These are phyloP conservation scores for Leccinum longicurvipes DNA, from an alignment of 768 basidiomycete species.

Conservation along the genomic window DNA sequence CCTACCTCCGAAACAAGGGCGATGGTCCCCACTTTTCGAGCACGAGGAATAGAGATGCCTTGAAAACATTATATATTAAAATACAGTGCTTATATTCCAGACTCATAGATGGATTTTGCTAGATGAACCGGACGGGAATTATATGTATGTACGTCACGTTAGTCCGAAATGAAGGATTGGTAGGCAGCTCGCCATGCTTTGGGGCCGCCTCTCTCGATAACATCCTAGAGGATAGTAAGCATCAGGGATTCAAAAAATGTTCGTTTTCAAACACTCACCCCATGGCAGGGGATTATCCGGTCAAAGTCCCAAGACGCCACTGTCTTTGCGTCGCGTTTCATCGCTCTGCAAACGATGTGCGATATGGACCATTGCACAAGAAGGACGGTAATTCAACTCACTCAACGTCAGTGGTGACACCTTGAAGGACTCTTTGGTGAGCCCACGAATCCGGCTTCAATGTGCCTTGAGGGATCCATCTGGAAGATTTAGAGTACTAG, in stretches of 20 bases:
- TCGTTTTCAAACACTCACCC: constrained; percentile 31
- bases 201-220: constrained; percentile 61
- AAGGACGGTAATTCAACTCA: constrained; percentile 8
- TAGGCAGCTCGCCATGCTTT: constrained; percentile 50
- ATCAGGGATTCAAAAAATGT: background rate
- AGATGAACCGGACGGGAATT: background rate
- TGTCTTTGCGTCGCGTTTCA: constrained; percentile 60
- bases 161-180: constrained; percentile 27
- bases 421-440: constrained; percentile 23
- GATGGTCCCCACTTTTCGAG: background rate
- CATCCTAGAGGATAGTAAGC: constrained; percentile 38
- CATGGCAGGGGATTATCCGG: constrained; percentile 72
- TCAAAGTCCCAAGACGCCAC: constrained; percentile 75
- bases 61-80: background rate
- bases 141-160: background rate
- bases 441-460: constrained; percentile 32
- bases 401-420: constrained; percentile 26
- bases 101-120: background rate
- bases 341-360: constrained; percentile 33
- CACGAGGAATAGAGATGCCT: background rate
- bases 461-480: constrained; percentile 27
- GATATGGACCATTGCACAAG: background rate
- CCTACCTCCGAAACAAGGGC: background rate
- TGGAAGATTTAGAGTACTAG: constrained; percentile 39
- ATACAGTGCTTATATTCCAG: constrained; percentile 3